Conservation (phyloP, 306 rosid species). For the Morella rubra region DNA sequence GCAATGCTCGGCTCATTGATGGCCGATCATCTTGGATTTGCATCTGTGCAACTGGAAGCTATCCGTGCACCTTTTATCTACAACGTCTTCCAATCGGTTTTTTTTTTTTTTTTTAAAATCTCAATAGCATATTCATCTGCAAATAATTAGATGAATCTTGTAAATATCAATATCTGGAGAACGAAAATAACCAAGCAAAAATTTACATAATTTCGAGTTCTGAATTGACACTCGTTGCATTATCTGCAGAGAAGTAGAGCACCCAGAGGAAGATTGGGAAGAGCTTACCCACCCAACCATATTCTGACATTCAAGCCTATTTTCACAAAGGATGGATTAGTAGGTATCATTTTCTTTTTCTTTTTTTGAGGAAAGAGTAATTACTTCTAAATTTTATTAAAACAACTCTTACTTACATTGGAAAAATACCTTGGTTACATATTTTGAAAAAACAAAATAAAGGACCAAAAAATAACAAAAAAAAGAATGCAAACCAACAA, state of each 20-base stretch:
- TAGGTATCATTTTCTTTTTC: conserved; percentile 98
- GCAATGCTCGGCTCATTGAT: conserved; percentile 73
- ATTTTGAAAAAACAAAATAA: no score
- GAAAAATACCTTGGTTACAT: no score
- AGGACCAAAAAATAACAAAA: no score
- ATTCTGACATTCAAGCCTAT: conserved; percentile 55
- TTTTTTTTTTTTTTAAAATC: no score
- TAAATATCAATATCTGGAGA: not conserved
- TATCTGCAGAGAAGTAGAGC: no score
- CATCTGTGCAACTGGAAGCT: conserved; percentile 84
- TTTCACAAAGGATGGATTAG: conserved; percentile 80
- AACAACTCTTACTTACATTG: conserved; percentile 45
- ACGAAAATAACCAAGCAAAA: not conserved
- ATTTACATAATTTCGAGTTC: no score
- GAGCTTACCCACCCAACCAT: conserved; percentile 96
- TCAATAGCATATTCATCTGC: conserved; percentile 76
- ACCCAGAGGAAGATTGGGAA: not conserved
- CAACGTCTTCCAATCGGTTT: conserved; percentile 66
- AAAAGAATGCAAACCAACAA: no score
- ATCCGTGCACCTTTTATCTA: conserved; percentile 71
- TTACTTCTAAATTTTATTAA: conserved; percentile 93
- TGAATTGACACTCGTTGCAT: no score
- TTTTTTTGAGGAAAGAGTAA: no score
- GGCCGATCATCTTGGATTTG: conserved; percentile 79
- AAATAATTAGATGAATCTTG: not conserved